Conservation (phyloP, 2,329 filamentous ascomycete genomes). For the Alternaria solani region DNA sequence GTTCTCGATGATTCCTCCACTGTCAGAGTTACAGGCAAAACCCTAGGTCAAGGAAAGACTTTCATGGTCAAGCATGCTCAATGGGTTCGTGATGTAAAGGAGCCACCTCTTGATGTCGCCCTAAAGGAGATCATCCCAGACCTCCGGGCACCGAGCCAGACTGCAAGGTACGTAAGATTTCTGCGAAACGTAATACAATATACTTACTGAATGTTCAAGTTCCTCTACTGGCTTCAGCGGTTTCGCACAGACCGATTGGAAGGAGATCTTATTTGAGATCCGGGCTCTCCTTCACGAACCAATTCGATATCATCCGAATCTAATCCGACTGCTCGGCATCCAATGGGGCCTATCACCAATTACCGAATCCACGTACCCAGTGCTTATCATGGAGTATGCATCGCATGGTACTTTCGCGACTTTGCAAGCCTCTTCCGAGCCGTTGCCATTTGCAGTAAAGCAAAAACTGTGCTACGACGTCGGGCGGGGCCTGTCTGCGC, state of each 20-base stretch:
- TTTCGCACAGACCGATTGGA: not conserved
- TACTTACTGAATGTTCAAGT: no score
- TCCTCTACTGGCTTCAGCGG: not conserved
- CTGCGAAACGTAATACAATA: no score
- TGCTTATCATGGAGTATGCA: constrained; percentile 20
- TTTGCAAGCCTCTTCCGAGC: constrained; percentile 8
- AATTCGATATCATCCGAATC: not conserved
- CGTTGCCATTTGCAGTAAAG: constrained; percentile 8
- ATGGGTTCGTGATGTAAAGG: not conserved
- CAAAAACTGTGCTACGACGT: constrained; percentile 24
- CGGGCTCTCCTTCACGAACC: not conserved
- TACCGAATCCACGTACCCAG: constrained; percentile 7
- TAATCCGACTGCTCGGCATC: not conserved
- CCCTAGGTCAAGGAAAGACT: not conserved
- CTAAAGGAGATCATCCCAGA: not conserved
- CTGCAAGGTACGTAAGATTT: no score
- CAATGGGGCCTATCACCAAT: constrained; percentile 16
- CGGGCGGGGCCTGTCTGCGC: constrained; percentile 8
- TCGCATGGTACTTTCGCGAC: constrained; percentile 13
- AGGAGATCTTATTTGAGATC: not conserved
- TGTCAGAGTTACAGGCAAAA: not conserved
- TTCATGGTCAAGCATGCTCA: not conserved
- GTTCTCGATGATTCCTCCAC: no score
- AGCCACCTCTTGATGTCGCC: not conserved
- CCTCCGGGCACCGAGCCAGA: no score